Evolutionary conservation across 208 protist genomes (phyloP), one percentile per base, ranked within the genome.

Genomic region (Giardia muris): DNA sequence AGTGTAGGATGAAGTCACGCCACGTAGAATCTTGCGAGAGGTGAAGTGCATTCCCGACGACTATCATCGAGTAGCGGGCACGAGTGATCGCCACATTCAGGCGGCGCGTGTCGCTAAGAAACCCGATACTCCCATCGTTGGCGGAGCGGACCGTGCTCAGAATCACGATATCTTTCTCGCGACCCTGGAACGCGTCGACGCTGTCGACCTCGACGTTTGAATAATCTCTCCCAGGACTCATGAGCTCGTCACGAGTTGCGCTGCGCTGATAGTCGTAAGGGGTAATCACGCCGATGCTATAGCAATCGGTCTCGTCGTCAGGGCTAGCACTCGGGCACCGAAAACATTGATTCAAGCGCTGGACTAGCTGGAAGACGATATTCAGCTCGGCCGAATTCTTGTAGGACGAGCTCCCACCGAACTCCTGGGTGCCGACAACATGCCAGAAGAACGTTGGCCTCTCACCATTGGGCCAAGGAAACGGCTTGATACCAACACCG

Each of bases 121-220:
- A 99, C 47, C 98, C 98, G 93, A 98, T 98, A 89, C 96, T 94
- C 42, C 3, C 95, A 43, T 96, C 90, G 19, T 98, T 95, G 93
- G 98, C 98, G 43, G 95, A 97, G 47, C 98, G 95, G 57, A 76
- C 57, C 98, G 0, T 97, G 97, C 2, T 89, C 19, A 99, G 93
- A 46, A 99, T 97, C 91, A 99, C 99, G 93, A 96, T 98, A 92
- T 98, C 97, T 92, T 98, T 98, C 95, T 99, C 97, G 90, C 97
- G 94, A 0, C 97, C 97, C 94, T 98, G 97, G 94, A 98, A 98
- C 2, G 96, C 94, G 93, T 98, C 97, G 0, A 98, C 97, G 86
- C 94, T 96, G 0, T 96, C 96, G 22, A 95, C 94, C 76, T 98
- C 97, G 89, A 98, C 44, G 47, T 97, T 30, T 76, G 57, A 76